Evolutionary conservation across 2,329 filamentous ascomycete genomes (phyloP).

Genomic region (Xylaria sp.): DNA sequence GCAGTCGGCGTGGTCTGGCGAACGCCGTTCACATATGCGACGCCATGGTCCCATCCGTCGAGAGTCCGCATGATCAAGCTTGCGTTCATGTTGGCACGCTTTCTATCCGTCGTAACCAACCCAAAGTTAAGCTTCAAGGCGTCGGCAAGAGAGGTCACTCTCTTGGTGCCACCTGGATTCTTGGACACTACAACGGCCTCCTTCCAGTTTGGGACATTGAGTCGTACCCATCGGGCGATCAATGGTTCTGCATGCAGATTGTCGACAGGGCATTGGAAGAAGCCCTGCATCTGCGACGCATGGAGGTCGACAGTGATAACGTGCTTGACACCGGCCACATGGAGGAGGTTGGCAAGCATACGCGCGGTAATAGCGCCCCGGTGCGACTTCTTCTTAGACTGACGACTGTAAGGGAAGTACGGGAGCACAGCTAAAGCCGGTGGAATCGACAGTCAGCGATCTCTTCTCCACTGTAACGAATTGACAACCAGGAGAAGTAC

Average conservation of each 20-base stretch:
- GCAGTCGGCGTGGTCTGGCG: slow-evolving; percentile 21
- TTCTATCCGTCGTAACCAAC: slow-evolving; percentile 82
- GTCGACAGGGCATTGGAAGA: slow-evolving; percentile 96
- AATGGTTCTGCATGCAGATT: slow-evolving; percentile 95
- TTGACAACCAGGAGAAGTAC: slow-evolving; percentile 1
- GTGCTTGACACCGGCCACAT: slow-evolving; percentile 92
- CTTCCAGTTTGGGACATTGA: slow-evolving; percentile 80
- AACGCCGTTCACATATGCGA: slow-evolving; percentile 27
- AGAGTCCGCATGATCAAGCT: slow-evolving; percentile 72
- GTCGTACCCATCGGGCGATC: slow-evolving; percentile 90
- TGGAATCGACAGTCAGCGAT: slow-evolving; percentile 12
- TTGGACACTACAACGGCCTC: slow-evolving; percentile 96
- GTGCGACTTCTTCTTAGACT: slow-evolving; percentile 98
- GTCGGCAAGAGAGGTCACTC: slow-evolving; percentile 92
- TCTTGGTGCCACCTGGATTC: slow-evolving; percentile 94
- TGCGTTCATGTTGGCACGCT: slow-evolving; percentile 64
- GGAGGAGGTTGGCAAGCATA: slow-evolving; percentile 92
- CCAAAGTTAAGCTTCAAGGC: slow-evolving; percentile 96
- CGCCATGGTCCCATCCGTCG: slow-evolving; percentile 43
- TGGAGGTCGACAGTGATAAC: slow-evolving; percentile 97
- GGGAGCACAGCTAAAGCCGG: slow-evolving; percentile 65
- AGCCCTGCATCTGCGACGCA: slow-evolving; percentile 98
- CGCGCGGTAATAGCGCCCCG: slow-evolving; percentile 92
- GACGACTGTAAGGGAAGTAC: slow-evolving; percentile 98
- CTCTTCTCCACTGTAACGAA: not conserved